Percentiles rank a stretch among this genome's conserved stretches.
Evolutionary conservation across 2,329 filamentous ascomycete genomes (phyloP).

Genomic region (Byssochlamys sp.): DNA sequence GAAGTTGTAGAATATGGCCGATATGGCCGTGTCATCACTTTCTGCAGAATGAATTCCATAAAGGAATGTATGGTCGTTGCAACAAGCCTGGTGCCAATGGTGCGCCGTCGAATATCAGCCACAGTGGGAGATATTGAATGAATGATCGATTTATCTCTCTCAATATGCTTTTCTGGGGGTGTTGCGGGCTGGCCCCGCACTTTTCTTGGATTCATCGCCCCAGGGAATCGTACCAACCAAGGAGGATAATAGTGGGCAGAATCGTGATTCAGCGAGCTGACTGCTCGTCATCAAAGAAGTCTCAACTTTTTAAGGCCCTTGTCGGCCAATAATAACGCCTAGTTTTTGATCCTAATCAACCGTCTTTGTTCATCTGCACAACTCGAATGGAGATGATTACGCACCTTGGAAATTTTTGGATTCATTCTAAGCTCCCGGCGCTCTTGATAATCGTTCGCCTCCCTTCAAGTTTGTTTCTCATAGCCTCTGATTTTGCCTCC

Average conservation of each 20-base stretch:
- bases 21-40: background rate
- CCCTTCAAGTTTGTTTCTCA: constrained; percentile 4
- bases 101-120: background rate
- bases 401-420: background rate
- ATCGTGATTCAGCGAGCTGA: background rate
- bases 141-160: background rate
- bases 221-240: background rate
- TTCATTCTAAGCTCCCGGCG: background rate
- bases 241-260: background rate
- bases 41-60: background rate
- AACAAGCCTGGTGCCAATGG: background rate
- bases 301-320: background rate
- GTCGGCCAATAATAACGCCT: background rate
- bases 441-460: constrained; percentile 4
- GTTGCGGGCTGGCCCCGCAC: background rate
- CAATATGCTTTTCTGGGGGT: background rate
- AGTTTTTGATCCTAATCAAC: background rate
- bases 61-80: background rate
- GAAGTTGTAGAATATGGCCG: too few relatives aligned
- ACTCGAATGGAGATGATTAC: background rate
- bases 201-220: background rate
- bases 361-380: background rate
- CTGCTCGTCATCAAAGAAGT: background rate
- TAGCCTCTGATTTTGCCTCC: constrained; percentile 7
- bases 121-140: background rate